Percentiles rank a stretch among this genome's conserved stretches.
Conservation (phyloP, 108 stramenopile species). For the Cylindrotheca closterium region DNA sequence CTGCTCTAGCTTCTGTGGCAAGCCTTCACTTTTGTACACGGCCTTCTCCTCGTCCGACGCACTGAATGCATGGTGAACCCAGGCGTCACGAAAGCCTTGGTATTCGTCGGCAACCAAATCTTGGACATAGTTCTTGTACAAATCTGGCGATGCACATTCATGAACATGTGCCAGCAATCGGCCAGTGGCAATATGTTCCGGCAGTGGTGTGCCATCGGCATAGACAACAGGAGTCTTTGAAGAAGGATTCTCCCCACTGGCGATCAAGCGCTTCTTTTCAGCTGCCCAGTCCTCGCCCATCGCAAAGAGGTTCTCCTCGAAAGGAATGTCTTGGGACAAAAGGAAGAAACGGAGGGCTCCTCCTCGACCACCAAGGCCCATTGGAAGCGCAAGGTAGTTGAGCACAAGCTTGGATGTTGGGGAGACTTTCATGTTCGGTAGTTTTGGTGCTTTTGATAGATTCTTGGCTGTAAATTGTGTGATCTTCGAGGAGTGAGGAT, state of each 20-base stretch:
- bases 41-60: slow-evolving; percentile 16
- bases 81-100: slow-evolving; percentile 20
- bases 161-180: slow-evolving; percentile 13
- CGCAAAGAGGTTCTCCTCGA: slow-evolving; percentile 13
- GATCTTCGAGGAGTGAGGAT: too few relatives aligned
- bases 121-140: slow-evolving; percentile 24
- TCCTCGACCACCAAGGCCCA: slow-evolving; percentile 19
- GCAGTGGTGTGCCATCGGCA: background rate
- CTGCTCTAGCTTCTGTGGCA: slow-evolving; percentile 6
- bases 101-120: slow-evolving; percentile 29
- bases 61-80: slow-evolving; percentile 8
- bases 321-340: slow-evolving; percentile 11
- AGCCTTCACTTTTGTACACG: slow-evolving; percentile 2
- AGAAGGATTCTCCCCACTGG: slow-evolving; percentile 19
- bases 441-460: too few relatives aligned
- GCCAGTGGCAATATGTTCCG: slow-evolving; percentile 13
- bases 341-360: slow-evolving; percentile 26
- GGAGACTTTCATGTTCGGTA: too few relatives aligned
- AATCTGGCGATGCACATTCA: background rate
- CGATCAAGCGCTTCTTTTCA: slow-evolving; percentile 21
- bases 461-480: too few relatives aligned
- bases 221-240: slow-evolving; percentile 11
- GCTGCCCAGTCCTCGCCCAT: background rate
- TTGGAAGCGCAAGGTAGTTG: slow-evolving; percentile 13
- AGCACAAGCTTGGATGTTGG: background rate